These are phyloP conservation scores for Platanus orientalis DNA, from an alignment of 164 flowering plant species.

Conservation along the genomic window DNA sequence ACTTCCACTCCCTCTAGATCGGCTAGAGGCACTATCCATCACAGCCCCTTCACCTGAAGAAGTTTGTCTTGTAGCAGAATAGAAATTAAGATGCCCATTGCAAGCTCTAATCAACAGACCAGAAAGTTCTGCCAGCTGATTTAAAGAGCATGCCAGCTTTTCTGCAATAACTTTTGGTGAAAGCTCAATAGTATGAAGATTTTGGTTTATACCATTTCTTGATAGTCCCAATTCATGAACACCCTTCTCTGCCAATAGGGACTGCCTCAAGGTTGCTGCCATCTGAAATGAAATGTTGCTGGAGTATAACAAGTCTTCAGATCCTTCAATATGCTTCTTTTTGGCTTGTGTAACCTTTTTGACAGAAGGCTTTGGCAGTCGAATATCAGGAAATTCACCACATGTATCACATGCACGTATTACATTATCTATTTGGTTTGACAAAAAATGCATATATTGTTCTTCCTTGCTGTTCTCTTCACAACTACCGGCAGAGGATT, in stretches of 20 bases:
- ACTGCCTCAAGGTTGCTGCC: constrained; percentile 54
- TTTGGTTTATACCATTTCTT: constrained; percentile 17
- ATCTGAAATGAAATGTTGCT: constrained; percentile 82
- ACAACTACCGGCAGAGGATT: constrained; percentile 16
- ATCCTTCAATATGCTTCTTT: constrained; percentile 51
- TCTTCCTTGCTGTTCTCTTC: constrained; percentile 40
- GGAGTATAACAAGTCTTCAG: constrained; percentile 62
- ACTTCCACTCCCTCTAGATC: constrained; percentile 15
- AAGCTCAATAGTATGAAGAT: constrained; percentile 14
- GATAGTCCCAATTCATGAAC: constrained; percentile 8
- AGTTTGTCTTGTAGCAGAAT: constrained; percentile 27
- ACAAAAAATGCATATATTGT: constrained; percentile 32
- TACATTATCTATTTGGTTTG: constrained; percentile 46
- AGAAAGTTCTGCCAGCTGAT: constrained; percentile 22
- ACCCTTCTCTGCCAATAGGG: constrained; percentile 27
- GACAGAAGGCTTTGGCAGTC: constrained; percentile 67
- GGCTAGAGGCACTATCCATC: constrained; percentile 11
- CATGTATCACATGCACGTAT: constrained; percentile 28
- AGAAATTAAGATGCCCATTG: constrained; percentile 86
- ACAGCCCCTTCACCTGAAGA: constrained; percentile 20
- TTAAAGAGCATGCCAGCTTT: constrained; percentile 37
- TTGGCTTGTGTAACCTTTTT: constrained; percentile 59
- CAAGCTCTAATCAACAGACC: constrained; percentile 59
- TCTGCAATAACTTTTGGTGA: constrained; percentile 60
- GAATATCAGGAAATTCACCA: constrained; percentile 45